phyloP scores from a whole-genome alignment of 2,329 filamentous ascomycete genomes.

The Hypoxylon sp. region DNA sequence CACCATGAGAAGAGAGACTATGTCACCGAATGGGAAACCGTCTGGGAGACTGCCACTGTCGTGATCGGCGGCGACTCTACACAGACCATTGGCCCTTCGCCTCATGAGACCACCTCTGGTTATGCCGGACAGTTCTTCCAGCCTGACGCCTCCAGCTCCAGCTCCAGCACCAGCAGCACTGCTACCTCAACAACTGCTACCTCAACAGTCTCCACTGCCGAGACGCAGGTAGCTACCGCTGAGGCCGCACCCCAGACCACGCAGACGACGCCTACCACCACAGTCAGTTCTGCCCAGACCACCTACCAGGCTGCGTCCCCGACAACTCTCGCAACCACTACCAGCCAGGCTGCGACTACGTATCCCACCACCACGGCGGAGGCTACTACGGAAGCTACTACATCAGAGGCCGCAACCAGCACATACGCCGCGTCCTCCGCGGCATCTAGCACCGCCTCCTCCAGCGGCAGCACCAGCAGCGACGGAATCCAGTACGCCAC shows the following conservation, averaged over 20 bases:
- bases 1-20: conserved; percentile 57
- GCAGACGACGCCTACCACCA: conserved; percentile 43
- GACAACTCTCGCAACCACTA: conserved; percentile 30
- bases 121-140: conserved; percentile 53
- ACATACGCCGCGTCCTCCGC: conserved; percentile 36
- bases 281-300: conserved; percentile 37
- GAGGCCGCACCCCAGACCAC: conserved; percentile 33
- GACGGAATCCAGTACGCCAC: conserved; percentile 41
- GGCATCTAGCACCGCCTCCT: conserved; percentile 21
- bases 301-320: conserved; percentile 38
- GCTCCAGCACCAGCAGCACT: conserved; percentile 32
- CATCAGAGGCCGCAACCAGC: conserved; percentile 23
- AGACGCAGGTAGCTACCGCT: conserved; percentile 3
- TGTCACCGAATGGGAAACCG: conserved; percentile 59
- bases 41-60: conserved; percentile 65
- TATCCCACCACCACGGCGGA: conserved; percentile 7
- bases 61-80: conserved; percentile 64
- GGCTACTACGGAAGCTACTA: conserved; percentile 21
- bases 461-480: conserved; percentile 43
- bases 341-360: conserved; percentile 33
- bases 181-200: neutral
- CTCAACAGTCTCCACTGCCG: neutral
- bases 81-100: conserved; percentile 55
- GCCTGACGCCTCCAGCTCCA: conserved; percentile 42
- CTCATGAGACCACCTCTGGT: conserved; percentile 26